phyloP scores from a whole-genome alignment of 2,329 filamentous ascomycete genomes.

The Fusarium armeniacum region DNA sequence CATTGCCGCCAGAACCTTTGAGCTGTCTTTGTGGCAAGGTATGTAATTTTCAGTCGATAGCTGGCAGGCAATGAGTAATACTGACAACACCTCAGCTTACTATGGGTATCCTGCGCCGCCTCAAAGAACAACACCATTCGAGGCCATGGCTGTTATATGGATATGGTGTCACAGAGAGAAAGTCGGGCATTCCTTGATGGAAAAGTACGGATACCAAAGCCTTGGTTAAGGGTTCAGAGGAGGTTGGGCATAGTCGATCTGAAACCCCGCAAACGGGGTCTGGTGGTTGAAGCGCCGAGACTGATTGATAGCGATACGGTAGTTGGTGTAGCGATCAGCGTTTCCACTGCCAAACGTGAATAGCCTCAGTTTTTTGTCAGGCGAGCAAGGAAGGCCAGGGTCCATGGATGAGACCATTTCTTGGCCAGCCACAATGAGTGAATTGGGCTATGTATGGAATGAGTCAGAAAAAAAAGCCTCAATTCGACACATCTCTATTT shows the following conservation, averaged over 20 bases:
- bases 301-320: conserved; percentile 26
- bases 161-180: not conserved
- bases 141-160: not conserved
- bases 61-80: not conserved
- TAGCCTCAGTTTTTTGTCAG: conserved; percentile 30
- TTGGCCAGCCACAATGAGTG: not conserved
- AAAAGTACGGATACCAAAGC: not conserved
- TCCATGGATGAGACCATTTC: conserved; percentile 15
- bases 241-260: conserved; percentile 36
- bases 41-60: not conserved
- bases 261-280: conserved; percentile 30
- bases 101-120: not conserved
- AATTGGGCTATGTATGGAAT: not conserved
- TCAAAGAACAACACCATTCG: not conserved
- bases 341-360: conserved; percentile 11
- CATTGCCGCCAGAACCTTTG: not conserved
- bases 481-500: not conserved
- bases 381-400: not conserved
- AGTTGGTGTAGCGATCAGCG: conserved; percentile 16
- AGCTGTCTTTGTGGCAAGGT: conserved; percentile 1
- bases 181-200: not conserved
- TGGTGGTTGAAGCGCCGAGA: conserved; percentile 12
- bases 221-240: conserved; percentile 11
- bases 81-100: not conserved
- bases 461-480: conserved; percentile 11